Conservation (phyloP, 345 rosid genomes). For the Pistacia vera region DNA sequence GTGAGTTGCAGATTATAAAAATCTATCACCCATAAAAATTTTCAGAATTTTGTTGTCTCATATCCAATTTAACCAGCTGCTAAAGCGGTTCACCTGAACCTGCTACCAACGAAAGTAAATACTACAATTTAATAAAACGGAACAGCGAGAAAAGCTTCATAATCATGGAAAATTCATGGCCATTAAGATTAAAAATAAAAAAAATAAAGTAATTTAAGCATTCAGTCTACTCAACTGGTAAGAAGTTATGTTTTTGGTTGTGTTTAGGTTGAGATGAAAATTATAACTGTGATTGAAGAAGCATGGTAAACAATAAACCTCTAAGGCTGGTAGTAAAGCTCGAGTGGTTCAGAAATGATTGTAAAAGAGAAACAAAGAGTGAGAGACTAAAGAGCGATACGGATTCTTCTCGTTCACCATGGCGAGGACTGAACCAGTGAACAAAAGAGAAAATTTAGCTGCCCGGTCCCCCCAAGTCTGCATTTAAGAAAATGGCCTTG, state of each 20-base stretch:
- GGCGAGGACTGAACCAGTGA: background rate
- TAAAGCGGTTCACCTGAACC: constrained; percentile 6
- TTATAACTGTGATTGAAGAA: background rate
- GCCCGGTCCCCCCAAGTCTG: too few species aligned
- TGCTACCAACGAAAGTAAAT: background rate
- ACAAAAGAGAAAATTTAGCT: too few species aligned
- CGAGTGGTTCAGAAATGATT: constrained; percentile 2
- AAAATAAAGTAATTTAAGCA: too few species aligned
- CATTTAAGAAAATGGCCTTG: too few species aligned
- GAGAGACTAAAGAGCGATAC: background rate
- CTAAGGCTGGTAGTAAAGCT: background rate
- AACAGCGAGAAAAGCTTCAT: background rate
- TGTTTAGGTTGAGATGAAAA: background rate
- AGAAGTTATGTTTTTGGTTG: background rate
- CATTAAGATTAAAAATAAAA: too few species aligned
- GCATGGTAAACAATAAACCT: constrained; percentile 3
- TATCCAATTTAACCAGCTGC: background rate
- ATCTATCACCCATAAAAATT: too few species aligned
- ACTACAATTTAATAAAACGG: background rate
- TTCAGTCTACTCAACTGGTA: background rate
- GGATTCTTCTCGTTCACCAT: too few species aligned
- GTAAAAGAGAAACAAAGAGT: background rate
- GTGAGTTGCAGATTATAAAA: too few species aligned
- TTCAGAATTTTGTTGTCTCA: too few species aligned
- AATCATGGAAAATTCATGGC: too few species aligned